Conservation (phyloP, 2,329 filamentous ascomycete species). For the Cordyceps farinosa region DNA sequence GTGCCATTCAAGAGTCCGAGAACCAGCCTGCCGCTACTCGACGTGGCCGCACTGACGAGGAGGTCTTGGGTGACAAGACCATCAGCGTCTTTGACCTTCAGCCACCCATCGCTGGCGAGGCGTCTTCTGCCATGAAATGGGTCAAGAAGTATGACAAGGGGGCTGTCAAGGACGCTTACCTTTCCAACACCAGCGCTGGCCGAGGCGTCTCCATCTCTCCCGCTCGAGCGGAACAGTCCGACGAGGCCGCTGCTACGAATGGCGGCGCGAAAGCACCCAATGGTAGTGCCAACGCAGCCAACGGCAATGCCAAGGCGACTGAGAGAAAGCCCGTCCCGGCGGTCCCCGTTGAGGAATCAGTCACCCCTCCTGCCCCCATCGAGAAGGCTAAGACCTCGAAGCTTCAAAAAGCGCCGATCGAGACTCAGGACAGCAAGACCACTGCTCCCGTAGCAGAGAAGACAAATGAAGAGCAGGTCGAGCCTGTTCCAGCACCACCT, state of each 20-base stretch:
- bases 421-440: not conserved
- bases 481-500: constrained; percentile 21
- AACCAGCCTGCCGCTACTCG: constrained; percentile 38
- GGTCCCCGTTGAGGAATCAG: not conserved
- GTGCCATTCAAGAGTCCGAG: constrained; percentile 59
- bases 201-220: constrained; percentile 50
- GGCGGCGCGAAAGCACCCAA: not conserved
- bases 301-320: constrained; percentile 11
- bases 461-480: not conserved
- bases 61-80: constrained; percentile 65
- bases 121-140: constrained; percentile 95
- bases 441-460: not conserved
- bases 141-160: constrained; percentile 92
- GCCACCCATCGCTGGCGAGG: constrained; percentile 77
- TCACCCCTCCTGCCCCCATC: not conserved
- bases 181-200: constrained; percentile 69
- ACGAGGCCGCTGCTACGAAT: constrained; percentile 18
- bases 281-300: constrained; percentile 24
- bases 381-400: not conserved
- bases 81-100: constrained; percentile 88
- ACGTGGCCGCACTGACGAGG: constrained; percentile 54
- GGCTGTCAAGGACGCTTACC: constrained; percentile 78
- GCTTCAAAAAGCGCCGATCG: not conserved
- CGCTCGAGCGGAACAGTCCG: constrained; percentile 34
- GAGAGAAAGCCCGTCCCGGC: constrained; percentile 1